A percentile compares a stretch with the other conserved stretches of the same genome.
phyloP scores from a whole-genome alignment of 805 yeast genomes.

The Teunomyces stri region DNA sequence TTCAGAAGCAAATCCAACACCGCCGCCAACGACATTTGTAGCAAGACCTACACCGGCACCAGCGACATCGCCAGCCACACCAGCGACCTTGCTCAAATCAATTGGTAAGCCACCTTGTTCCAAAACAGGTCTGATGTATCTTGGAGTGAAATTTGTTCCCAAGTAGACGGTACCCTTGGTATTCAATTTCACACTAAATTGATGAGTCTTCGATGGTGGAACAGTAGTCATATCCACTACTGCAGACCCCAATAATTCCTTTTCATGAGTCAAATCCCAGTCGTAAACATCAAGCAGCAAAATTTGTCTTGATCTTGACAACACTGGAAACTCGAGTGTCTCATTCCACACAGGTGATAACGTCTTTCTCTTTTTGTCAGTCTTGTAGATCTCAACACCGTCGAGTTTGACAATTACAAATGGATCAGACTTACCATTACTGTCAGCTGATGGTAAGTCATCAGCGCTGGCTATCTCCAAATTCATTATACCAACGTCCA shows the following conservation, averaged over 20 bases:
- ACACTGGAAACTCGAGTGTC: constrained; percentile 52
- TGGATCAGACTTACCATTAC: constrained; percentile 80
- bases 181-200: constrained; percentile 49
- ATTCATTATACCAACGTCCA: constrained; percentile 64
- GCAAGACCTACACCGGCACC: constrained; percentile 15
- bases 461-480: constrained; percentile 58
- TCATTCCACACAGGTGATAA: constrained; percentile 80
- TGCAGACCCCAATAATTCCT: constrained; percentile 57
- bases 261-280: constrained; percentile 77
- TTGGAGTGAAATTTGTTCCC: constrained; percentile 57
- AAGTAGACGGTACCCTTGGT: constrained; percentile 66
- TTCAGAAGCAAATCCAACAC: constrained; percentile 42
- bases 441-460: constrained; percentile 56
- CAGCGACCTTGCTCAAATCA: constrained; percentile 32
- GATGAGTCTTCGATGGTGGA: constrained; percentile 43
- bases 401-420: constrained; percentile 52
- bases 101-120: constrained; percentile 40
- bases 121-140: constrained; percentile 63
- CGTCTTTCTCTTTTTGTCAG: constrained; percentile 62
- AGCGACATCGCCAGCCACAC: constrained; percentile 17
- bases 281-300: constrained; percentile 56
- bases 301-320: constrained; percentile 57
- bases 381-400: constrained; percentile 52
- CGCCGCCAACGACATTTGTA: constrained; percentile 23
- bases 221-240: constrained; percentile 49